Evolutionary conservation across 495 filamentous ascomycete genomes (phyloP).

Genomic region (Peziza echinospora): DNA sequence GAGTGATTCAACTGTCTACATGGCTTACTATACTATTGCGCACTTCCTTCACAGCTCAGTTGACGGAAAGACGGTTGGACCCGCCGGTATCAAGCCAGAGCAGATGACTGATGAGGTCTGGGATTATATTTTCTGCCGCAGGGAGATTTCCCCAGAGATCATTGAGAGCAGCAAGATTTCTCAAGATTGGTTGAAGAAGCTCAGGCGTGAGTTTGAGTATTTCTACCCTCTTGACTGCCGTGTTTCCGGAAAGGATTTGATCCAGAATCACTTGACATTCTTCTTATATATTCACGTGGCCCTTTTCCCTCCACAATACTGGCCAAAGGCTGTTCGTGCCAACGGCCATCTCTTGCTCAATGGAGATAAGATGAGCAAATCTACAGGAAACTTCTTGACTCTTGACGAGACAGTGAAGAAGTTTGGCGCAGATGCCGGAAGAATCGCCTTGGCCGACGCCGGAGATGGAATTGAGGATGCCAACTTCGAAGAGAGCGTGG

Average conservation of each 20-base stretch:
- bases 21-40: constrained; percentile 89
- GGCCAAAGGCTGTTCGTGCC: constrained; percentile 60
- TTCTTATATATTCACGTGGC: constrained; percentile 89
- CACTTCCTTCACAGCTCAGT: constrained; percentile 62
- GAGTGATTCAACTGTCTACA: constrained; percentile 82
- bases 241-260: constrained; percentile 67
- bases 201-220: constrained; percentile 86
- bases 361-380: constrained; percentile 93
- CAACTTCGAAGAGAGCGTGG: constrained; percentile 91
- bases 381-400: constrained; percentile 87
- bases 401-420: constrained; percentile 68
- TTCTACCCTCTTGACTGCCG: constrained; percentile 85
- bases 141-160: constrained; percentile 41
- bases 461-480: constrained; percentile 90
- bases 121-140: constrained; percentile 65
- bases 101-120: constrained; percentile 94
- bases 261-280: constrained; percentile 84
- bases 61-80: constrained; percentile 51
- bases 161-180: constrained; percentile 42
- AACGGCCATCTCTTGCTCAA: constrained; percentile 91
- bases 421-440: constrained; percentile 79
- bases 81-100: constrained; percentile 42
- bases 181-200: constrained; percentile 44
- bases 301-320: constrained; percentile 66
- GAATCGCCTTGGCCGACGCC: constrained; percentile 82